Evolutionary conservation across 108 stramenopile species (phyloP).

Genomic region (Mediolabrus comicus): DNA sequence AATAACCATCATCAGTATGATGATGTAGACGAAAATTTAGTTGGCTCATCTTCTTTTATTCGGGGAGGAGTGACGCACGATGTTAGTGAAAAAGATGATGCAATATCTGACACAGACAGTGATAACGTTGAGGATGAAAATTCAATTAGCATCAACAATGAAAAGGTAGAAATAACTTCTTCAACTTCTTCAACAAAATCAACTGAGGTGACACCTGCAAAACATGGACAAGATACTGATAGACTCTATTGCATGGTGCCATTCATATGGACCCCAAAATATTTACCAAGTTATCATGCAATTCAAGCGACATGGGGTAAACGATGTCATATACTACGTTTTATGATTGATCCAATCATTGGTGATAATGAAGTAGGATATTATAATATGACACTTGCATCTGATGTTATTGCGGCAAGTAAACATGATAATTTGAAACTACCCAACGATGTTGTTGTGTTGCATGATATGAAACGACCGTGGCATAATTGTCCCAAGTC

Average conservation of each 20-base stretch:
- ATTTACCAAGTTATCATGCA: constrained; percentile 20
- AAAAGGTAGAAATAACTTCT: neutral
- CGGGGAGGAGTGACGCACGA: neutral
- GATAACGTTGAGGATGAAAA: neutral
- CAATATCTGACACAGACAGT: neutral
- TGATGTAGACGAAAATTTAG: neutral
- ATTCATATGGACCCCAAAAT: constrained; percentile 31
- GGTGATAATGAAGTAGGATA: constrained; percentile 22
- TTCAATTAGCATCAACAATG: neutral
- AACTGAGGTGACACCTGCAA: neutral
- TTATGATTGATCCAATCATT: constrained; percentile 42
- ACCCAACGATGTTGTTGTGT: constrained; percentile 31
- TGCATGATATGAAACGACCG: constrained; percentile 31
- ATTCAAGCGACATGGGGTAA: constrained; percentile 28
- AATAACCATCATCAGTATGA: too few species aligned
- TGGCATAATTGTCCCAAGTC: constrained; percentile 24
- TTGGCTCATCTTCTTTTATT: neutral
- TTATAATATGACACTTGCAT: constrained; percentile 30
- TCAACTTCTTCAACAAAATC: neutral
- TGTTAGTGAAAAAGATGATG: neutral
- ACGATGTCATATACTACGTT: constrained; percentile 32
- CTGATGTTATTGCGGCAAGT: constrained; percentile 2
- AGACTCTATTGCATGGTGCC: constrained; percentile 39
- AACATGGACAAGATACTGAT: neutral
- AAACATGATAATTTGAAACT: constrained; percentile 21